Base-by-base conservation (phyloP, 805 yeast genomes). In the Metschnikowia cerradonensis region DNA sequence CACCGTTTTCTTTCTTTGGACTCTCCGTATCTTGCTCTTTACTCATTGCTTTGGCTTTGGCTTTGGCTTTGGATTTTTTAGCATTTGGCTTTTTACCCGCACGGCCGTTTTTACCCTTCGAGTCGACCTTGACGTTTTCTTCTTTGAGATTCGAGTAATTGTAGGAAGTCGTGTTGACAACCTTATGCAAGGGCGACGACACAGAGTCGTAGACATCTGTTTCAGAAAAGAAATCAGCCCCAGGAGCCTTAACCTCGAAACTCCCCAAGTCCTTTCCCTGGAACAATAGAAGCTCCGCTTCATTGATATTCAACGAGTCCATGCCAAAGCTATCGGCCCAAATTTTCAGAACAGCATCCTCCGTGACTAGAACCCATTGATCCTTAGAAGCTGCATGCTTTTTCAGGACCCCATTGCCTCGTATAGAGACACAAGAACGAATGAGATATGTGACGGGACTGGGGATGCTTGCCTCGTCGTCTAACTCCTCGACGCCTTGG, bases 291-390 rank as follows among this genome's bases (percentile, higher is more conserved):
- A 68, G 65, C 52, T 80, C 82, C 1, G 81, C 81, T 56, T 80
- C 80, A 50, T 75, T 74, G 51, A 83, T 66, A 57, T 76, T 70
- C 65, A 81, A 55, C 56, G 83, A 75, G 44, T 73, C 71, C 57
- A 86, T 62, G n/a, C 82, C 77, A 59, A 72, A 75, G 63, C 86
- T 68, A 53, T 67, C 64, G 44, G 79, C 70, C 89, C 88, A 77
- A 40, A 77, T 72, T 50, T 69, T 67, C 14, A 82, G 75, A 3
- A 75, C 70, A 2, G 74, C 60, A 57, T 84, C 88, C 61, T 86
- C 92, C 4, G 88, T 78, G 5, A 85, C 73, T 22, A 84, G 64
- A 22, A 71, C 68, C 90, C 90, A 86, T 34, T 72, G 65, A 30
- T 63, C 63, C 3, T 45, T 48, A 20, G 55, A 53, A n/a, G 58